Base-by-base conservation (phyloP, 305 asterid species). In the Solanum hybrid region DNA sequence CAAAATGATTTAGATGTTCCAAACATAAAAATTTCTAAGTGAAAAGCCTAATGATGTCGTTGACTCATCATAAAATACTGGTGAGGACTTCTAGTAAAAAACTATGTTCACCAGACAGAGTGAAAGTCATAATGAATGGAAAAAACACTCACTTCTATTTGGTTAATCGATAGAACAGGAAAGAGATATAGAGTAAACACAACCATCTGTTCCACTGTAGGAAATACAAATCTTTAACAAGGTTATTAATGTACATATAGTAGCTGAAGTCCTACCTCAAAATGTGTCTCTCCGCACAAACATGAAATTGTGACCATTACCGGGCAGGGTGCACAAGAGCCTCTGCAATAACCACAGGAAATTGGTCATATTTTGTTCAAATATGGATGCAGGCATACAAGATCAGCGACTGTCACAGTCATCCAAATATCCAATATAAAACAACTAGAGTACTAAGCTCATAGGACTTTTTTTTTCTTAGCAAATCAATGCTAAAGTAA, bases 271-370 rank as follows among this genome's bases (percentile, higher is more conserved):
- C 97, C 93, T 64, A 96, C 99, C 99, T 97, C 98, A 75, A 95
- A 96, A 87, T 94, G 96, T 22, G 99, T 95, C 89, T 92, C 92
- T 82, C 99, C 98, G 84, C 99, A 97, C 42, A 93, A 92, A 93
- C 99, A 97, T 57, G 99, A 93, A 87, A 97, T 95, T 89, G 93
- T 94, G 93, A 97, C 99, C 96, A 94, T 96, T 92, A 96, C 81
- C 2, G 98, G 99, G 90, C 99, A 97, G 90, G 99, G 99, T 91
- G 97, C 97, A 92, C 99, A 96, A 67, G 95, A 93, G 90, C 99
- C 99, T 94, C 99, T 97, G 90, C 94, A 93, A 87, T 87, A 89
- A 92, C 85, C 90, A 93, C 34, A 92, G 89, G 90, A 61, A 79
- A 89, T 89, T 78, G 76, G 86, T 89, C 79, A 89, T 74, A 35